Evolutionary conservation across 345 rosid genomes (phyloP), one percentile per base, ranked within the genome.

Genomic region (Melaleuca alternifolia): DNA sequence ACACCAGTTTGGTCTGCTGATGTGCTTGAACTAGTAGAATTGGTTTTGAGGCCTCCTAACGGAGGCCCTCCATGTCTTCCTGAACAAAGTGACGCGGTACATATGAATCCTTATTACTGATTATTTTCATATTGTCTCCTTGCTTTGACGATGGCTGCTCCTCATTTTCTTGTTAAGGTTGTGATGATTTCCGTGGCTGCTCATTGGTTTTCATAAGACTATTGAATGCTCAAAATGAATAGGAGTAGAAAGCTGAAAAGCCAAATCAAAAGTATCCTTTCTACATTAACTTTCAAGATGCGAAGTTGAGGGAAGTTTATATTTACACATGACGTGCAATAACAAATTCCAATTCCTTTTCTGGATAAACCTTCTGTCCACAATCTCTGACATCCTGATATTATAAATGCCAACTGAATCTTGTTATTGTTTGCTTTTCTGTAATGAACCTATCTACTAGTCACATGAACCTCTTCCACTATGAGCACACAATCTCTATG

Each of bases 1-100:
- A 53, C 89, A 59, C 87, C 91, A 46, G 86, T 88, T 54, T 92
- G 94, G 96, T 89, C 84, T 77, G 83, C 91, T 50, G 83, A 87
- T 90, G 92, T 92, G 90, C 91, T 93, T 54, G 95, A 97, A 90
- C 89, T 97, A 81, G 93, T 96, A 85, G 97, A 94, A 92, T 57
- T 91, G 52, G 93, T 96, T 88, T 92, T 97, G 90, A 91, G 90
- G 90, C 99, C 99, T 90, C 89, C 94, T 37, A 87, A 86, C 51
- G 98, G 99, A 59, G 98, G 99, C 84, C 98, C 98, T 88, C 98
- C 99, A 33, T 83, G 88, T 86, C 92, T 96, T 91, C 99, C 97
- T 1, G 98, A 96, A 81, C 90, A 92, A 83, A 90, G 94, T 41
- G 99, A 97, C 89, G 94, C 93, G 90, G 99, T 96, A 89, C 30